A percentile compares a stretch with the other conserved stretches of the same genome.
These are phyloP conservation scores for Sporisorium iseilematis-ciliati DNA, from an alignment of 1,284 basidiomycete species.

Conservation along the genomic window DNA sequence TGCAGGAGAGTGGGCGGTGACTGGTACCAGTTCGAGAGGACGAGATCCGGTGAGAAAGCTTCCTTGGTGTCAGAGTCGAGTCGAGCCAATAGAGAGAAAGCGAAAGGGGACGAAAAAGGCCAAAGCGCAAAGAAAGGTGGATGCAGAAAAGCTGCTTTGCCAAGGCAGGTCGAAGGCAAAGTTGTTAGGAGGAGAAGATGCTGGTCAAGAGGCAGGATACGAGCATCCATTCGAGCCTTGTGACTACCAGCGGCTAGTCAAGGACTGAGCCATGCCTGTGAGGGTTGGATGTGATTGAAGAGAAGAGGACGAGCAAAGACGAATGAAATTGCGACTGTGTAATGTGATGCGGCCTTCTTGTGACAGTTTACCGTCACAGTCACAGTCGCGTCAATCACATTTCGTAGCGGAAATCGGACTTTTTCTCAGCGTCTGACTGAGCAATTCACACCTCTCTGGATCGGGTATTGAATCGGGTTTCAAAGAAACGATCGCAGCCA, in stretches of 20 bases:
- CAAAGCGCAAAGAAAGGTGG: slow-evolving; percentile 6
- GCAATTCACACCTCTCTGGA: background rate
- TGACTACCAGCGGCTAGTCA: background rate
- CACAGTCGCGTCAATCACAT: slow-evolving; percentile 10
- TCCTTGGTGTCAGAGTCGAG: slow-evolving; percentile 1
- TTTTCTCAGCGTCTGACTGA: background rate
- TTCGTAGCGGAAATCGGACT: slow-evolving; percentile 15
- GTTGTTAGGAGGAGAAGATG: background rate
- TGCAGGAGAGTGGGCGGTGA: background rate
- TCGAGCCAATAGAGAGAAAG: slow-evolving; percentile 3
- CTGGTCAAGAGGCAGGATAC: background rate
- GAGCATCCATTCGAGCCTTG: background rate
- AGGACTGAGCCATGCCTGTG: slow-evolving; percentile 3
- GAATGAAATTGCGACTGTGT: slow-evolving; percentile 1
- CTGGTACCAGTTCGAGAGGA: background rate
- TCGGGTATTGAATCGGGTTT: slow-evolving; percentile 8
- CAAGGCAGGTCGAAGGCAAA: background rate
- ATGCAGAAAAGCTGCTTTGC: slow-evolving; percentile 23
- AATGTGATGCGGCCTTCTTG: background rate
- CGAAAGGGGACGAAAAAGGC: background rate
- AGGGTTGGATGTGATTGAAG: background rate
- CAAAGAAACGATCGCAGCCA: background rate
- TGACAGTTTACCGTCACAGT: background rate
- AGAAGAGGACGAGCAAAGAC: background rate
- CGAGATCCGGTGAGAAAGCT: background rate